These are phyloP conservation scores for Alternaria sp. DNA, from an alignment of 2,329 filamentous ascomycete species.

Conservation along the genomic window DNA sequence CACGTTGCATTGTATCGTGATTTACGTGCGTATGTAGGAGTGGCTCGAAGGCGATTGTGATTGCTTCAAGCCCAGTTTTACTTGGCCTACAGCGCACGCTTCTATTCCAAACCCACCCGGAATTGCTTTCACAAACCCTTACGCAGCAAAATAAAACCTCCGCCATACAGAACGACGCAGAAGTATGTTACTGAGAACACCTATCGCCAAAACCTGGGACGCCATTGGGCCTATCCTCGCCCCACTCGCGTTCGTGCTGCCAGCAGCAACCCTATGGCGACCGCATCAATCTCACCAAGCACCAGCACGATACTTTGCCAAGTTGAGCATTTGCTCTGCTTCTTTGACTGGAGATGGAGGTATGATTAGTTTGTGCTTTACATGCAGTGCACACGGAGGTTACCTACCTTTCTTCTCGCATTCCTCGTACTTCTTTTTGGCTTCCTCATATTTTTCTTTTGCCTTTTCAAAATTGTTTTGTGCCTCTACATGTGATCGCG, in stretches of 20 bases:
- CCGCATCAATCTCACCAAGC: not conserved
- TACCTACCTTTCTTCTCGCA: conserved; percentile 25
- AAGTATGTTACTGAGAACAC: conserved; percentile 3
- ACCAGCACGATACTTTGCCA: conserved; percentile 15
- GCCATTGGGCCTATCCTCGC: not conserved
- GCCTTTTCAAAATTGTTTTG: conserved; percentile 22
- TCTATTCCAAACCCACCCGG: not conserved
- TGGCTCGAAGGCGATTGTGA: not conserved
- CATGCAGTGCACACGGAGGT: not conserved
- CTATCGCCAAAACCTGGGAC: not conserved
- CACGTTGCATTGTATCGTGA: not conserved
- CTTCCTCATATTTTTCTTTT: conserved; percentile 27
- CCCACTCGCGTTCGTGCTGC: not conserved
- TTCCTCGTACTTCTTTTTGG: conserved; percentile 28
- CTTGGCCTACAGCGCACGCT: not conserved
- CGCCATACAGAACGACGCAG: not conserved
- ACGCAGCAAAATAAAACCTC: not conserved
- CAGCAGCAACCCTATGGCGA: not conserved
- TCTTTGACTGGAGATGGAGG: conserved; percentile 11
- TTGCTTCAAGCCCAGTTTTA: not conserved
- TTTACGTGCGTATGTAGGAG: not conserved
- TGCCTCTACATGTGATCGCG: conserved; percentile 27
- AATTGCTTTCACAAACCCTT: not conserved
- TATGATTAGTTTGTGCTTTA: not conserved
- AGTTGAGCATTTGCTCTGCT: conserved; percentile 19